phyloP scores from a whole-genome alignment of 1,284 basidiomycete species.

The Gomphus bonarii region DNA sequence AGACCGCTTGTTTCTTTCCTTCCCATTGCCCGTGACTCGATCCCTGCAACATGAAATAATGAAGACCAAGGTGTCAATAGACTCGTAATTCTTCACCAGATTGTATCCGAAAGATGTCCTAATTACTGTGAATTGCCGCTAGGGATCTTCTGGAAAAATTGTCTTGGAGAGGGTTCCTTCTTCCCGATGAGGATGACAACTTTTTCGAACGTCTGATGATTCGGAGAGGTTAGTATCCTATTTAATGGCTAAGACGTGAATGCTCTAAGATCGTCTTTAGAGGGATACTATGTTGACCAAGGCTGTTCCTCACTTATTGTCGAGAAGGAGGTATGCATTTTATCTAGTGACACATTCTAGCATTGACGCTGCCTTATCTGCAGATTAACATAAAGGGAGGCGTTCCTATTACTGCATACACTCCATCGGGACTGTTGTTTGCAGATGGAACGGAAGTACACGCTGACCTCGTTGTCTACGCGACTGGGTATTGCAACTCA shows the following conservation, averaged over 20 bases:
- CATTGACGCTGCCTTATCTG: too few relatives aligned
- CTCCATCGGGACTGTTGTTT: conserved; percentile 16
- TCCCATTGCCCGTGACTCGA: neutral
- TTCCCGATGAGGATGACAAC: neutral
- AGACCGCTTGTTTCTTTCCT: neutral
- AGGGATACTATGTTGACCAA: neutral
- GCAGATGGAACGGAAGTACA: conserved; percentile 17
- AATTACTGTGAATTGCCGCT: neutral
- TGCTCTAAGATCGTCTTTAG: neutral
- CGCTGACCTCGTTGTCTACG: conserved; percentile 22
- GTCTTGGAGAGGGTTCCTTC: neutral
- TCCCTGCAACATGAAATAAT: neutral
- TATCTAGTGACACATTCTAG: neutral
- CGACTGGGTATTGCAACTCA: conserved; percentile 18
- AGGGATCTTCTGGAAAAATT: neutral
- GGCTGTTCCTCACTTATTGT: neutral
- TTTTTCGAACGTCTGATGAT: neutral
- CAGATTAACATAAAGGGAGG: conserved; percentile 2
- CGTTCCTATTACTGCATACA: conserved; percentile 14
- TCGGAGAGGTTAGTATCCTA: neutral
- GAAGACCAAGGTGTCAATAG: neutral
- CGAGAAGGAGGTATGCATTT: neutral
- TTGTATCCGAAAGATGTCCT: neutral
- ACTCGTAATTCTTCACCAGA: neutral
- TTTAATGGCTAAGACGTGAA: neutral